These are phyloP conservation scores for Calonectria crousiana DNA, from an alignment of 2,329 filamentous ascomycete species.

Conservation along the genomic window DNA sequence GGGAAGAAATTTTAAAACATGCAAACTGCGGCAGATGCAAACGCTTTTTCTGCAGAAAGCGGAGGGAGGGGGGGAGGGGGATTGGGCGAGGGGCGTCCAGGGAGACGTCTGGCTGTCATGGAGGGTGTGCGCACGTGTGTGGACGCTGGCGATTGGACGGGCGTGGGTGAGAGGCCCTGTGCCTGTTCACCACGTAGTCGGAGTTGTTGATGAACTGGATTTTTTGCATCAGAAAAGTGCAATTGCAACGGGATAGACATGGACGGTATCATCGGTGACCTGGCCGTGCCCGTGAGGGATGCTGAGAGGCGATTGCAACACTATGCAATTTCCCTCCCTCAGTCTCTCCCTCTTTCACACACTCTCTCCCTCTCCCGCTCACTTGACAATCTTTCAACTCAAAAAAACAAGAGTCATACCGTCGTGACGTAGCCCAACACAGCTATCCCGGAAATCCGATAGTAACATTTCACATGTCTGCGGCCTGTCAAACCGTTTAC, in stretches of 20 bases:
- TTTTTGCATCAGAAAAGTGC: slow-evolving; percentile 2
- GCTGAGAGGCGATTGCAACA: not conserved
- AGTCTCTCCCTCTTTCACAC: not conserved
- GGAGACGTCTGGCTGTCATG: not conserved
- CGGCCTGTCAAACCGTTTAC: not conserved
- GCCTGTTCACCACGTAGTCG: slow-evolving; percentile 24
- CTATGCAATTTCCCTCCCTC: not conserved
- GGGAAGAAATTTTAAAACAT: not conserved
- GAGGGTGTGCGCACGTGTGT: slow-evolving; percentile 20
- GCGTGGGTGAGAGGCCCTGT: slow-evolving; percentile 16
- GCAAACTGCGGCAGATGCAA: slow-evolving; percentile 17
- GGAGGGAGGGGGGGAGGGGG: not conserved
- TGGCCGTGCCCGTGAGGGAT: not conserved
- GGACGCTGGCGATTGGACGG: slow-evolving; percentile 3
- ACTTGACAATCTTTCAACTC: not conserved
- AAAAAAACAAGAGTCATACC: not conserved
- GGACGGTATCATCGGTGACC: slow-evolving; percentile 1
- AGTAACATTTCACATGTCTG: slow-evolving; percentile 7
- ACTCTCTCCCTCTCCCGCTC: not conserved
- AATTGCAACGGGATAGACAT: not conserved
- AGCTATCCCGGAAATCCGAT: not conserved
- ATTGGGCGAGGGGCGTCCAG: not conserved
- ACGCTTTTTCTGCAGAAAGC: slow-evolving; percentile 15
- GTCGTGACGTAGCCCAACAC: slow-evolving; percentile 3
- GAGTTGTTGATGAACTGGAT: slow-evolving; percentile 10